These are phyloP conservation scores for Ogataea kodamae DNA, from an alignment of 805 yeast species.

Conservation along the genomic window DNA sequence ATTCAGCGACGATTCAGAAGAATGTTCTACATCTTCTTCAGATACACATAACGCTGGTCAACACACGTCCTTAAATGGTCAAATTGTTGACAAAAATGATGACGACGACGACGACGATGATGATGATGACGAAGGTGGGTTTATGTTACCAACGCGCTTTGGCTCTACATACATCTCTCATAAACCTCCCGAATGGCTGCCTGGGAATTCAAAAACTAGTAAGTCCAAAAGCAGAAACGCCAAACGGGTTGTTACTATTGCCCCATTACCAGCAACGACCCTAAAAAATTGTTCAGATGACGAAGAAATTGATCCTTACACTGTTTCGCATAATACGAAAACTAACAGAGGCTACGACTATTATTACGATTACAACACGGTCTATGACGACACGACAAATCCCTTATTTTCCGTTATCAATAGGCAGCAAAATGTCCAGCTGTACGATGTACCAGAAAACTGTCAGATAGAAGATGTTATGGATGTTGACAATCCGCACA, in stretches of 20 bases:
- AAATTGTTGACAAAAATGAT: constrained; percentile 18
- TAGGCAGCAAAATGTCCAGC: constrained; percentile 26
- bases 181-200: constrained; percentile 25
- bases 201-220: constrained; percentile 11
- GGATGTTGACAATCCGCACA: constrained; percentile 27
- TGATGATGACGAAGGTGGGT: constrained; percentile 27
- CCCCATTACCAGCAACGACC: constrained; percentile 80
- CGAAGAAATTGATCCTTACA: constrained; percentile 56
- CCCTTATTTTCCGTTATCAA: constrained; percentile 31
- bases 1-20: constrained; percentile 24
- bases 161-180: constrained; percentile 26
- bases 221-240: constrained; percentile 4
- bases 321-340: constrained; percentile 68
- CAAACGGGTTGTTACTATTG: constrained; percentile 52
- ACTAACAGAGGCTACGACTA: constrained; percentile 74
- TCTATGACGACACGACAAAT: constrained; percentile 54
- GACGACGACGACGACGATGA: constrained; percentile 25
- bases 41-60: too few species aligned
- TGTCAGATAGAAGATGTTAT: constrained; percentile 34
- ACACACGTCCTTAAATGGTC: too few species aligned
- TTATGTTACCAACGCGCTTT: constrained; percentile 21
- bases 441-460: constrained; percentile 41
- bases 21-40: constrained; percentile 25
- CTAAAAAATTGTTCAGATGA: constrained; percentile 70
- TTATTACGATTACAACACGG: constrained; percentile 77